Evolutionary conservation across 2,329 filamentous ascomycete species (phyloP).

Genomic region (Aspergillus tamarii): DNA sequence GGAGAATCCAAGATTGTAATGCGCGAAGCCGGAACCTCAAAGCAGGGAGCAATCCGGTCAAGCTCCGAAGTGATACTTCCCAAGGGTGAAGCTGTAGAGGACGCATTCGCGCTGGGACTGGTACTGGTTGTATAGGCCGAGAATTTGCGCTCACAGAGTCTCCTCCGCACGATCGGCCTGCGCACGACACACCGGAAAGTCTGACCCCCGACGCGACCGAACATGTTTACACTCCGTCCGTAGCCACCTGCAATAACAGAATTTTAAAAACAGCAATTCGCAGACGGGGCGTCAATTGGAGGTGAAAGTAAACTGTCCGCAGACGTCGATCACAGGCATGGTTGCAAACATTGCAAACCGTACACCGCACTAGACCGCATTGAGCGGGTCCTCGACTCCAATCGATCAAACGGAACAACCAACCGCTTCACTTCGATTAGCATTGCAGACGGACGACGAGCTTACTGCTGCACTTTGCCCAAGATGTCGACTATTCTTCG

Average conservation of each 20-base stretch:
- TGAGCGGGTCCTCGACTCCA: constrained; percentile 25
- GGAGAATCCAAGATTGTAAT: constrained; percentile 80
- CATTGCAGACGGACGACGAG: constrained; percentile 16
- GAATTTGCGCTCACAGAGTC: constrained; percentile 41
- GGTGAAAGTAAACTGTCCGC: constrained; percentile 4
- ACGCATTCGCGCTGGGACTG: constrained; percentile 28
- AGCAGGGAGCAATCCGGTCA: constrained; percentile 86
- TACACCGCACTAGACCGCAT: constrained; percentile 28
- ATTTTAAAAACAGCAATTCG: neutral
- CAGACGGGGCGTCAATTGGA: neutral
- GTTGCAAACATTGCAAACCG: constrained; percentile 43
- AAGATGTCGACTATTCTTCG: constrained; percentile 89
- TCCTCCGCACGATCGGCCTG: constrained; percentile 34
- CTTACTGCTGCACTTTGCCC: constrained; percentile 32
- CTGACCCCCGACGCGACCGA: constrained; percentile 44
- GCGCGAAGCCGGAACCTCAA: constrained; percentile 79
- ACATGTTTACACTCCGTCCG: constrained; percentile 31
- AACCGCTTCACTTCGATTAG: constrained; percentile 19
- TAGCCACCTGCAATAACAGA: neutral
- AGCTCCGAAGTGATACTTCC: constrained; percentile 71
- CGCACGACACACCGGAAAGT: constrained; percentile 38
- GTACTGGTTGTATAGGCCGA: constrained; percentile 33
- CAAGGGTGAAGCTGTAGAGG: constrained; percentile 50
- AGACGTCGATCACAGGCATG: neutral
- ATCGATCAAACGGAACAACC: constrained; percentile 18